Evolutionary conservation across 164 flowering plant species (phyloP), one percentile per base, ranked within the genome.

Genomic region (Nymphaea colorata): DNA sequence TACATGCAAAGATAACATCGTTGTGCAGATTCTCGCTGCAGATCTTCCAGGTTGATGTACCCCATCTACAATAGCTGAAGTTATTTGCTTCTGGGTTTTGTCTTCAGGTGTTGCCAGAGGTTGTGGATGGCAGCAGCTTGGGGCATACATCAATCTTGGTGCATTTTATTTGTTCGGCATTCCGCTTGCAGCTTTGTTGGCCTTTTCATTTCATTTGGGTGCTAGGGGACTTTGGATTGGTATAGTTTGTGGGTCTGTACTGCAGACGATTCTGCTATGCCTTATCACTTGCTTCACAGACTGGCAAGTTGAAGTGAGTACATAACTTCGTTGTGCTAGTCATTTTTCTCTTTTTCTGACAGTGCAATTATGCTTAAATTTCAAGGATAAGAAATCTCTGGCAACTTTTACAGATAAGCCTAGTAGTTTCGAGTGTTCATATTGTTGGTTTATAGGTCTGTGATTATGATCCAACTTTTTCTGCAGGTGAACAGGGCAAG

Each of bases 191-290:
- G 79, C 73, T 2, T 11, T 67, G 10, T 72, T 91, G 43, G 84
- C 77, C 14, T 87, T 91, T 70, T 70, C 72, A 79, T 36, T 75
- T 0, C 66, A 78, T 16, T 55, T 83, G 11, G 67, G 84, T 74
- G 96, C 87, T 64, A 83, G 51, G 67, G 98, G 98, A 3, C 86
- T 89, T 0, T 91, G 96, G 98, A 76, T 85, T 51, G 98, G 98
- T 16, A 78, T 87, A 44, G 71, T 75, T 59, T 59, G 68, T 57
- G 96, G 96, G 41, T 67, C 88, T 43, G 45, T 72, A 59, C 12
- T 86, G 43, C 98, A 91, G 69, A 43, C 80, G 7, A 6, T 59
- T 42, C 66, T 87, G 47, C 86, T 85, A 11, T 17, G 69, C 4
- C 15, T 82, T 10, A 75, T 91, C 36, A 82, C 93, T 42, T 17